These are phyloP conservation scores for Phlebiopsis flavidoalba DNA, from an alignment of 768 basidiomycete species.

Conservation along the genomic window DNA sequence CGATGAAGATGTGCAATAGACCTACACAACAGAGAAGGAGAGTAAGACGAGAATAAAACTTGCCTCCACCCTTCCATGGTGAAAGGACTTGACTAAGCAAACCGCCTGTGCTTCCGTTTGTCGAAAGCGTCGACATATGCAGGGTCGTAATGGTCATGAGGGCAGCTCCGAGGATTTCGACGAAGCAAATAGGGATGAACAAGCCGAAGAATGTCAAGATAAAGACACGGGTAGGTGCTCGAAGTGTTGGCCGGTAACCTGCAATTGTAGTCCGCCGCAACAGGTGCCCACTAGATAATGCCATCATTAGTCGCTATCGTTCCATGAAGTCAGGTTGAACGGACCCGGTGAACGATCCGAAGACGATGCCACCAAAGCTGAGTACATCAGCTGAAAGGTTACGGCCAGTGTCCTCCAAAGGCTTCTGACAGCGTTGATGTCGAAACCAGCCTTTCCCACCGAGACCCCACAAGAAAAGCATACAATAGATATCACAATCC, in stretches of 20 bases:
- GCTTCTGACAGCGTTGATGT: conserved; percentile 38
- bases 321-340: conserved; percentile 4
- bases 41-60: conserved; percentile 42
- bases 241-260: conserved; percentile 40
- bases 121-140: conserved; percentile 33
- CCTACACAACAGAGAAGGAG: conserved; percentile 36
- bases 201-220: conserved; percentile 45
- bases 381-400: conserved; percentile 43
- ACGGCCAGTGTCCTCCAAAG: conserved; percentile 38
- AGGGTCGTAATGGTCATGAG: conserved; percentile 33
- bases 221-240: conserved; percentile 36
- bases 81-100: conserved; percentile 37
- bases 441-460: conserved; percentile 41
- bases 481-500: conserved; percentile 43
- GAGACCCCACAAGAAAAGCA: conserved; percentile 47
- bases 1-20: background rate
- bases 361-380: conserved; percentile 47
- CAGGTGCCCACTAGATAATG: conserved; percentile 35
- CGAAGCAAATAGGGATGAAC: conserved; percentile 41
- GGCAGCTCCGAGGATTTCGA: conserved; percentile 45
- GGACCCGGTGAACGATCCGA: conserved; percentile 39
- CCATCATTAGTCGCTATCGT: background rate
- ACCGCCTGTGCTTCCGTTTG: conserved; percentile 38
- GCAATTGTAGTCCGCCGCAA: conserved; percentile 54
- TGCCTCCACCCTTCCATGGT: conserved; percentile 36